Conservation (phyloP, 106 monocot genomes). For the Dendrobium nobile region DNA sequence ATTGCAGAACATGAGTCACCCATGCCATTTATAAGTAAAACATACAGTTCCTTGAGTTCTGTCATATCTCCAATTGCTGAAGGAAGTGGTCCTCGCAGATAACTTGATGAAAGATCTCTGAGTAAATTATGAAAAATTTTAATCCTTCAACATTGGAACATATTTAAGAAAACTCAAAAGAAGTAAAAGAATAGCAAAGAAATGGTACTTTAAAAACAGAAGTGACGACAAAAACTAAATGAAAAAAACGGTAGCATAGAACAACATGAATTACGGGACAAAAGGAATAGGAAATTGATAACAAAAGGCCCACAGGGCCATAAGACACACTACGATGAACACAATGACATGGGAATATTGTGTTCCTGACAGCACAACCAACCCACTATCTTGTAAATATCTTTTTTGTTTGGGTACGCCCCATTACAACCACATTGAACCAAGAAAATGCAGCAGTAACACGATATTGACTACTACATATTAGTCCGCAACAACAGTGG, state of each 20-base stretch:
- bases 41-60: conserved; percentile 44
- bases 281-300: neutral
- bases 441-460: no score
- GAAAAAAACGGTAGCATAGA: neutral
- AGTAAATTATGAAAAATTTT: neutral
- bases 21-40: conserved; percentile 4
- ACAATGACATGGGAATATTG: neutral
- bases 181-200: neutral
- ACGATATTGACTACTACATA: no score
- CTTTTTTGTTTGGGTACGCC: no score
- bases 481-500: neutral
- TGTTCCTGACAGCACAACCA: no score
- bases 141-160: neutral
- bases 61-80: conserved; percentile 23
- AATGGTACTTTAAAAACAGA: neutral
- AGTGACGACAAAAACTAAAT: neutral
- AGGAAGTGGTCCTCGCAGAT: conserved; percentile 35
- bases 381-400: no score
- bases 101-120: conserved; percentile 39
- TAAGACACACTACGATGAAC: neutral
- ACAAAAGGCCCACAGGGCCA: neutral
- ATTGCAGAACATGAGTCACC: neutral
- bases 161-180: neutral
- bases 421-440: no score
- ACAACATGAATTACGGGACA: neutral